Evolutionary conservation across 345 rosid genomes (phyloP).

Genomic region (Gossypium raimondii): DNA sequence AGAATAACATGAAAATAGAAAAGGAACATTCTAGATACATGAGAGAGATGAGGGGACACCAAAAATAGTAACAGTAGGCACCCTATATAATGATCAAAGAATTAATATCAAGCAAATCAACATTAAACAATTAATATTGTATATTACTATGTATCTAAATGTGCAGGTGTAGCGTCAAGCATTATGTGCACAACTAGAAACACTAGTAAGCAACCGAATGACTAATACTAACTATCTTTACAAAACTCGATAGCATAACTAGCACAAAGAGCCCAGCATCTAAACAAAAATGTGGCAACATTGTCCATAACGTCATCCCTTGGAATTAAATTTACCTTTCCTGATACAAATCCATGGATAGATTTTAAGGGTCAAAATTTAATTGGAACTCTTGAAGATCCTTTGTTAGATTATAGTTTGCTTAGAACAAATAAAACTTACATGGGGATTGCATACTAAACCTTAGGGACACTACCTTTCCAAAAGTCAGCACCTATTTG

Average conservation of each 20-base stretch:
- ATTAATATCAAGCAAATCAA: neutral
- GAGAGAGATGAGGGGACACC: neutral
- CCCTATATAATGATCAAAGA: neutral
- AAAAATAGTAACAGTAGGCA: neutral
- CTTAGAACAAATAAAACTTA: neutral
- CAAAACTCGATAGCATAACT: neutral
- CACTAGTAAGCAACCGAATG: neutral
- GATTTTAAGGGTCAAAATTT: neutral
- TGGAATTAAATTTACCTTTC: neutral
- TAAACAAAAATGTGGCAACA: neutral
- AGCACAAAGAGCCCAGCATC: neutral
- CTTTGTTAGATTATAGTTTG: neutral
- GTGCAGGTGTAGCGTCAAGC: neutral
- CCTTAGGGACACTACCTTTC: neutral
- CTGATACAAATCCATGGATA: neutral
- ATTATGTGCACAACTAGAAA: neutral
- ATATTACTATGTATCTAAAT: neutral
- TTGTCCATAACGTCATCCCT: neutral
- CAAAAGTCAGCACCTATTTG: neutral
- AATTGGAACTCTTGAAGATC: neutral
- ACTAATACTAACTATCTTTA: neutral
- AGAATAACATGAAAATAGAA: neutral
- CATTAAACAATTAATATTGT: conserved; percentile 1
- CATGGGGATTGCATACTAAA: neutral
- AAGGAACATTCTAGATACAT: neutral